phyloP scores from a whole-genome alignment of 2,329 filamentous ascomycete genomes.

The Neopestalotiopsis sp. region DNA sequence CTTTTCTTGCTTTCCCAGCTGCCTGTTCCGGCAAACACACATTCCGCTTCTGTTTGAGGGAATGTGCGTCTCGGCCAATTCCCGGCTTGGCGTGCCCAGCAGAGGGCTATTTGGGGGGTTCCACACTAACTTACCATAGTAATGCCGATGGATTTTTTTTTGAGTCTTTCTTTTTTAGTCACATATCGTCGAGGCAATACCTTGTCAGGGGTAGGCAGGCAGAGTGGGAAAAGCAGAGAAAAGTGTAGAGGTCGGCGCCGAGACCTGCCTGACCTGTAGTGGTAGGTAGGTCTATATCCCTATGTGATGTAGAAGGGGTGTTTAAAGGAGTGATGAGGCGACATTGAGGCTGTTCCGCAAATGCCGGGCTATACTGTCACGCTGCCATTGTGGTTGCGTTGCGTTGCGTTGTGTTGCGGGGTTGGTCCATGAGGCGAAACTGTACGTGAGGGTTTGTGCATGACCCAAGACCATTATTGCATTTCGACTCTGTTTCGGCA shows the following conservation, averaged over 20 bases:
- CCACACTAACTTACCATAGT: neutral
- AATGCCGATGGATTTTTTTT: neutral
- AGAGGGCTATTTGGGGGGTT: neutral
- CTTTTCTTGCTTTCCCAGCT: neutral
- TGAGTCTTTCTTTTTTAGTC: neutral
- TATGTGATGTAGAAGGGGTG: neutral
- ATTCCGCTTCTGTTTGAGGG: constrained; percentile 2
- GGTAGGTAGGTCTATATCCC: neutral
- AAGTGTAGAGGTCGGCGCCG: neutral
- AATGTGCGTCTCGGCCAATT: neutral
- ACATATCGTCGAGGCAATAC: neutral
- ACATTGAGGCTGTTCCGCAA: neutral
- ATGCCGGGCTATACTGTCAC: neutral
- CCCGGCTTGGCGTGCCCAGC: neutral
- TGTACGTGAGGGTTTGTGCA: neutral
- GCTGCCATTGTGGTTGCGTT: neutral
- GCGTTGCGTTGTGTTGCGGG: neutral
- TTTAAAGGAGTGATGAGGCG: neutral
- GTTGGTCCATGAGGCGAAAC: neutral
- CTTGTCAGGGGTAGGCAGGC: neutral
- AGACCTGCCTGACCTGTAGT: neutral
- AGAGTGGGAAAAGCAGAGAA: neutral
- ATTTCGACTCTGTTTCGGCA: neutral
- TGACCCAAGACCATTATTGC: neutral
- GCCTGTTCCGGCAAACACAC: constrained; percentile 1